Conservation (phyloP, 129 eudicot genomes). For the Daucus carota region DH1_v3.0 NC_030381.2:34477001-34477500, state of each 20-base stretch:
- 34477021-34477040: conserved; percentile 74
- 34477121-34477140: conserved; percentile 56
- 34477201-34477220: conserved; percentile 61
- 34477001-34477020: conserved; percentile 61
- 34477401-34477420: conserved; percentile 31
- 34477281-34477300: conserved; percentile 41
- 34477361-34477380: conserved; percentile 51
- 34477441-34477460: neutral
- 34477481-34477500: conserved; percentile 12
- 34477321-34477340: conserved; percentile 43
- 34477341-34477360: conserved; percentile 51
- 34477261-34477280: conserved; percentile 47
- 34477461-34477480: conserved; percentile 12
- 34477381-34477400: conserved; percentile 83
- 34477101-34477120: conserved; percentile 75
- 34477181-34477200: conserved; percentile 19
- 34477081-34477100: conserved; percentile 63
- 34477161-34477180: conserved; percentile 34
- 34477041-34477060: conserved; percentile 72
- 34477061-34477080: conserved; percentile 53
- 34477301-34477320: conserved; percentile 40
- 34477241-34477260: conserved; percentile 35
- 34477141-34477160: conserved; percentile 40
- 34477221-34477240: conserved; percentile 28
- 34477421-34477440: neutral